These are phyloP conservation scores for Magnolia changhungtana DNA, from an alignment of 164 flowering plant species.

Conservation along the genomic window DNA sequence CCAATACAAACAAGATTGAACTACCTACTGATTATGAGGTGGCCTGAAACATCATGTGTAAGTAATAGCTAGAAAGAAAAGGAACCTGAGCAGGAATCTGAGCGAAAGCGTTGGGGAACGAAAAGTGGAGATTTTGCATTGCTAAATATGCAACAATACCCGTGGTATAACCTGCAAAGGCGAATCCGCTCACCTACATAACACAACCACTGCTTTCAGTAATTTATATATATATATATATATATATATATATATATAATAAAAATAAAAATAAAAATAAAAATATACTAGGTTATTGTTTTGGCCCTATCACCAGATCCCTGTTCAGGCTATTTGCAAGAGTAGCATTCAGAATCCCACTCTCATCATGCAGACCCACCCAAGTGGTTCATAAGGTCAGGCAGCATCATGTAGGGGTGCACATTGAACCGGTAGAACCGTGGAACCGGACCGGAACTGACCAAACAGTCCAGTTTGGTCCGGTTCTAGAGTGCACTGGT, in stretches of 20 bases:
- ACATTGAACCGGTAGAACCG: too few species aligned
- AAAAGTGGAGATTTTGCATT: constrained; percentile 49
- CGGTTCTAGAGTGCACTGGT: too few species aligned
- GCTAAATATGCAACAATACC: constrained; percentile 87
- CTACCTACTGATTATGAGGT: neutral
- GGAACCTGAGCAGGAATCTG: constrained; percentile 32
- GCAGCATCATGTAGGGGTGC: neutral
- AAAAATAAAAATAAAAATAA: neutral
- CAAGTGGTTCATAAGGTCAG: neutral
- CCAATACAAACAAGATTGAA: neutral
- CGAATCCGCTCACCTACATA: constrained; percentile 91
- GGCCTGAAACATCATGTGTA: neutral
- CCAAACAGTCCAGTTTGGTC: too few species aligned
- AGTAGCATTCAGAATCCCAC: neutral
- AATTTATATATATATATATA: too few species aligned
- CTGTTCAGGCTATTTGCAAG: neutral
- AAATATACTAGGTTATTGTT: neutral
- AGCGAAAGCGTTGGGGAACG: constrained; percentile 49
- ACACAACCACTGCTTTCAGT: neutral
- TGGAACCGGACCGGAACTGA: too few species aligned
- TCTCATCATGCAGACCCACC: neutral
- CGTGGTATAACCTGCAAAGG: constrained; percentile 93
- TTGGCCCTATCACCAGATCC: neutral
- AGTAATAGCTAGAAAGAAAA: constrained; percentile 21
- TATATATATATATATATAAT: too few species aligned